Base-by-base conservation (phyloP, 2,329 filamentous ascomycete species). In the Venturia pyrina region DNA sequence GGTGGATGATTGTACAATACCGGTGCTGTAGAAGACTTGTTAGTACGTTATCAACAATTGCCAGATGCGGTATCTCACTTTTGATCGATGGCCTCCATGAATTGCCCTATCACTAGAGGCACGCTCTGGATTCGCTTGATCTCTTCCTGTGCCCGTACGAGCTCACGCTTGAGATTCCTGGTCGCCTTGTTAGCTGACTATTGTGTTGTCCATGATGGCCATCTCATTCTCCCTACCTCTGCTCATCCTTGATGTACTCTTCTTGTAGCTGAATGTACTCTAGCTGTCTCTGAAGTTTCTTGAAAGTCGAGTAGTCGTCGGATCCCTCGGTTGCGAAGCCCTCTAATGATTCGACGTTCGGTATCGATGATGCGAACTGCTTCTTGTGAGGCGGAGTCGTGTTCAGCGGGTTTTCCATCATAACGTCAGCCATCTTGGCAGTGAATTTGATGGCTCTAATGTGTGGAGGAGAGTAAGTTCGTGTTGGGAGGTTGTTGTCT, bases 241-340 rank as follows among this genome's bases (percentile, higher is more conserved):
- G 95, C 83, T 99, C 95, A 86, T 99, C 95, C 82, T 99, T 99
- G 87, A 99, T 99, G 79, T 99, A 99, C 78, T 99, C 95, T 80
- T 99, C 95, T 81, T 99, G 95, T 72, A 99, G 85, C 79, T 97
- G 91, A 13, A 67, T 65, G 72, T 85, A 98, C 87, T 99, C 95
- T 72, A 98, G 82, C 82, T 98, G 93, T 76, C 93, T 85, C 79
- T 99, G 93, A 69, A 98, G 86, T 82, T 96, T 95, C 84, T 99
- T 99, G 78, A 98, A 84, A 50, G 89, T 92, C 64, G 90, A 91
- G 78, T 99, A 99, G 76, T 98, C 93, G 77, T 98, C 93, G 70
- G 87, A 90, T 62, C 87, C 88, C 73, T 96, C 92, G 66, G 86
- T 86, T 19, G 87, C 85, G 68, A 92, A 82, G 68, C 91, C 92